Evolutionary conservation across 1,284 basidiomycete genomes (phyloP).

Genomic region (Tylopilus sp.): DNA sequence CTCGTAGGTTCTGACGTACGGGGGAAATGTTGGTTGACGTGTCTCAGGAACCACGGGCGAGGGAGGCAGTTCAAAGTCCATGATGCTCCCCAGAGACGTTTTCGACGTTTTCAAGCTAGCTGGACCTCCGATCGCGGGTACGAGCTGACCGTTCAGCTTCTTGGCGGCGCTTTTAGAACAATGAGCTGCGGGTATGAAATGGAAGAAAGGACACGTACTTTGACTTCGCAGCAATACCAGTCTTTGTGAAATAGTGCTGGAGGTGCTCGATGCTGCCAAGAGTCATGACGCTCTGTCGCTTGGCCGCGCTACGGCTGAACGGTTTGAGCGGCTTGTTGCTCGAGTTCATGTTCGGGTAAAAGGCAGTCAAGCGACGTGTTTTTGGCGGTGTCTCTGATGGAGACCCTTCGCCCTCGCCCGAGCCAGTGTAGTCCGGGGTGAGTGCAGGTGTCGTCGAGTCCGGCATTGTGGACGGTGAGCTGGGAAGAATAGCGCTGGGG

Average conservation of each 20-base stretch:
- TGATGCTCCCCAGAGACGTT: constrained; percentile 52
- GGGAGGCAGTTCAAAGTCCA: constrained; percentile 73
- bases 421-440: constrained; percentile 63
- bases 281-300: constrained; percentile 88
- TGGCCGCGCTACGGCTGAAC: constrained; percentile 87
- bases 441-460: constrained; percentile 57
- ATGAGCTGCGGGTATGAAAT: constrained; percentile 4
- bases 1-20: constrained; percentile 71
- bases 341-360: constrained; percentile 80
- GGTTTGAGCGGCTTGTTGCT: constrained; percentile 80
- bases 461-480: constrained; percentile 47
- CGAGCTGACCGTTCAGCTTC: constrained; percentile 69
- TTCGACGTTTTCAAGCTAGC: constrained; percentile 49
- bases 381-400: constrained; percentile 36
- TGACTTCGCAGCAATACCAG: constrained; percentile 77
- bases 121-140: constrained; percentile 77
- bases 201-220: constrained; percentile 60
- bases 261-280: constrained; percentile 89
- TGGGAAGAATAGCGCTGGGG: constrained; percentile 12
- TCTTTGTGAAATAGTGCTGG: constrained; percentile 91
- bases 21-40: constrained; percentile 57
- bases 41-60: constrained; percentile 68
- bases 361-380: constrained; percentile 70
- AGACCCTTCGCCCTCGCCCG: constrained; percentile 47
- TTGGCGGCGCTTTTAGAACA: constrained; percentile 57